Base-by-base conservation (phyloP, 495 filamentous ascomycete species). In the Apiosordaria backusii region DNA sequence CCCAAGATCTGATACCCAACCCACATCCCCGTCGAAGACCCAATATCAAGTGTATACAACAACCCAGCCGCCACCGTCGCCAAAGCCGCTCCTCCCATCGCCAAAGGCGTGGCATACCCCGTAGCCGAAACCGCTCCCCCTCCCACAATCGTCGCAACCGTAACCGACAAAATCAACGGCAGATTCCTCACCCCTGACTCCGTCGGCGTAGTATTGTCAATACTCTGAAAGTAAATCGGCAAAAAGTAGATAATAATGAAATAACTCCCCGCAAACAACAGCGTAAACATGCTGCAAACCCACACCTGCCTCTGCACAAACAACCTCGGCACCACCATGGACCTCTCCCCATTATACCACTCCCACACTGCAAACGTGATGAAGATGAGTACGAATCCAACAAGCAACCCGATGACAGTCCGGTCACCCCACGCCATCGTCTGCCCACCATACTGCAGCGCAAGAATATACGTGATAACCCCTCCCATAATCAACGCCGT, bases 361-460 rank as follows among this genome's bases (percentile, higher is more conserved):
- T 97, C 88, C 50, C 89, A 71, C 7, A 66, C 78, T 25, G 60
- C 68, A 57, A 74, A 72, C 13, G 29, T 55, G 70, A 83, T 71
- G 73, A 92, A 93, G 26, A 72, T 72, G 57, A 83, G 58, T 10
- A 86, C 77, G 18, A 92, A 81, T 9, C 90, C 74, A 16, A 90
- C 81, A 40, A 94, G 82, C 0, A 94, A 80, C 2, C 82, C 88
- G 63, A 93, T 88, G 69, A 93, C 86, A 19, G 85, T 85, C 13
- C 76, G 81, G 65, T 80, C 79, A 29, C 67, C 74, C 92, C 91
- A 95, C 1, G 77, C 65, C 62, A 89, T 87, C 24, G 79, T 84
- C 5, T 82, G 81, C 0, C 92, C 92, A 50, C 90, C 92, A 88
- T 92, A 96, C 70, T 95, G 90, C 4, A 97, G 79, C 0, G 92